Evolutionary conservation across 2,329 filamentous ascomycete species (phyloP).

Genomic region (Cladosporium sp.): DNA sequence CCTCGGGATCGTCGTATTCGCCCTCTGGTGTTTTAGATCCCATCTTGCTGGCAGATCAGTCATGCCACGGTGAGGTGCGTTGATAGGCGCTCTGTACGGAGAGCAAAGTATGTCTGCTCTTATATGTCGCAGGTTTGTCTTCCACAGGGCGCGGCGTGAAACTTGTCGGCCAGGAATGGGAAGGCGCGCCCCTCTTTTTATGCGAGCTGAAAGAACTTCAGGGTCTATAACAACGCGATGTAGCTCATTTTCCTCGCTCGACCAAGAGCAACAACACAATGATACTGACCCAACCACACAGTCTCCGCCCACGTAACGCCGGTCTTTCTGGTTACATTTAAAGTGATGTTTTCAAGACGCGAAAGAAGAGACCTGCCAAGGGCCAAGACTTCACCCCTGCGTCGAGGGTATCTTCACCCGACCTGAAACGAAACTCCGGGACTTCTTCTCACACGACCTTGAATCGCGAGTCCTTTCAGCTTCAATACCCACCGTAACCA

Average conservation of each 20-base stretch:
- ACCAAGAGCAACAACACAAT: no score
- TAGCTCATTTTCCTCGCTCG: no score
- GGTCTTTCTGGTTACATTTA: no score
- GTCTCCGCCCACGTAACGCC: no score
- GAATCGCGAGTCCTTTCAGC: background rate
- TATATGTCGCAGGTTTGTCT: background rate
- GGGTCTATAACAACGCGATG: no score
- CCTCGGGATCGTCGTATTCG: conserved; percentile 65
- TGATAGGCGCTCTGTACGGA: background rate
- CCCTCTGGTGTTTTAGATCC: conserved; percentile 60
- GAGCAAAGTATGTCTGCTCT: background rate
- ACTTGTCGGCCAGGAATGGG: background rate
- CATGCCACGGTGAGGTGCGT: conserved; percentile 4
- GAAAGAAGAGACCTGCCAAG: no score
- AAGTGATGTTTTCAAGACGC: no score
- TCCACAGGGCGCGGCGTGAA: conserved; percentile 1
- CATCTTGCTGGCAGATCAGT: conserved; percentile 1
- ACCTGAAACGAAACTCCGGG: no score
- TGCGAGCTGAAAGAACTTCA: background rate
- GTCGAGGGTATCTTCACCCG: no score
- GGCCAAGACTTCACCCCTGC: no score
- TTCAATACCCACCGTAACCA: background rate
- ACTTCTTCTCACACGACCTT: background rate
- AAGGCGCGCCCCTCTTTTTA: background rate
- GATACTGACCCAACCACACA: no score